phyloP scores from a whole-genome alignment of 1,284 basidiomycete genomes.

The Cutaneotrichosporon sp. region DNA sequence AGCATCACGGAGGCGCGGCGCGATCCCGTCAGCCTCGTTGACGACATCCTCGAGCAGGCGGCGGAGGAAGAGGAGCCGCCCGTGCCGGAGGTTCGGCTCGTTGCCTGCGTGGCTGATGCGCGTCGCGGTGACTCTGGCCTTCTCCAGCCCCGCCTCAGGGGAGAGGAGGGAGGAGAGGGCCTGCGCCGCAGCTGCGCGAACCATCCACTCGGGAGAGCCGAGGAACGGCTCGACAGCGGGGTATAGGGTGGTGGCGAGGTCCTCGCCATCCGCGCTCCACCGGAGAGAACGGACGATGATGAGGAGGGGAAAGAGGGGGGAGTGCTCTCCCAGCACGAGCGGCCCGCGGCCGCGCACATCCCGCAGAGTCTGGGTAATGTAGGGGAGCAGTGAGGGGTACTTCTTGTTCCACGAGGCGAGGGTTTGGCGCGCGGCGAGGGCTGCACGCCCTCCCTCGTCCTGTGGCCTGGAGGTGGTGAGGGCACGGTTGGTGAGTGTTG shows the following conservation, averaged over 20 bases:
- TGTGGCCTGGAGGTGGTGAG: constrained; percentile 35
- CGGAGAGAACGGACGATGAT: constrained; percentile 47
- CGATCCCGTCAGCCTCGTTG: constrained; percentile 23
- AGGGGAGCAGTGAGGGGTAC: constrained; percentile 43
- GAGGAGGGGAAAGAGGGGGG: constrained; percentile 47
- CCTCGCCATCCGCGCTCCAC: constrained; percentile 32
- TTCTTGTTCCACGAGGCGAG: constrained; percentile 39
- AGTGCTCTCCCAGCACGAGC: constrained; percentile 29
- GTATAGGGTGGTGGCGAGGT: constrained; percentile 30
- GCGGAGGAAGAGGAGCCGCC: constrained; percentile 35
- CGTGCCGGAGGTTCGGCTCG: constrained; percentile 39
- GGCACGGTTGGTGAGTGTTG: constrained; percentile 45
- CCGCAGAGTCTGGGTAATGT: constrained; percentile 31
- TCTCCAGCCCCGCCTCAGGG: constrained; percentile 28
- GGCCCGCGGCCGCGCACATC: constrained; percentile 11
- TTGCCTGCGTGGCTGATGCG: constrained; percentile 14
- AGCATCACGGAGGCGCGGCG: constrained; percentile 13
- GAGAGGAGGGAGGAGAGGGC: constrained; percentile 43
- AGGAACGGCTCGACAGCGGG: constrained; percentile 33
- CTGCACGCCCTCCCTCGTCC: constrained; percentile 34
- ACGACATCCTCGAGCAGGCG: constrained; percentile 39
- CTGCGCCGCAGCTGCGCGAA: constrained; percentile 48
- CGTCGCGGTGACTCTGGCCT: constrained; percentile 20
- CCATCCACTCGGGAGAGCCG: constrained; percentile 40
- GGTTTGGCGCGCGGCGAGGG: constrained; percentile 38